Evolutionary conservation across 805 yeast genomes (phyloP).

Genomic region (Wickerhamia fluorescens): DNA sequence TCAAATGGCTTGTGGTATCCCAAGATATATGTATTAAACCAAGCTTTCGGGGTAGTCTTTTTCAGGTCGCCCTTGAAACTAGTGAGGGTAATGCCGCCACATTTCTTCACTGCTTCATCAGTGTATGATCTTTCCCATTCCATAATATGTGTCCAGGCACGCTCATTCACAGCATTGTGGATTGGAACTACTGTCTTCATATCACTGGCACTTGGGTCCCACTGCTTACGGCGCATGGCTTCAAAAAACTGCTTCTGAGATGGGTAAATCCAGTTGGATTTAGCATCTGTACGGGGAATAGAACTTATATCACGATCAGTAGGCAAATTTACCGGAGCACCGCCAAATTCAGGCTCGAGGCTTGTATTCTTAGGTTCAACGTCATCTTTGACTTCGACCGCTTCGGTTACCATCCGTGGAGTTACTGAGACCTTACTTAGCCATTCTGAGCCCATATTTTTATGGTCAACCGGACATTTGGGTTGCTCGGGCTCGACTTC

Average conservation of each 20-base stretch:
- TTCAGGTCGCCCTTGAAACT: constrained; percentile 86
- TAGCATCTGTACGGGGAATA: constrained; percentile 66
- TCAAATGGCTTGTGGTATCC: constrained; percentile 85
- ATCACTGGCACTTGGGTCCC: constrained; percentile 75
- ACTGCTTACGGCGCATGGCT: constrained; percentile 87
- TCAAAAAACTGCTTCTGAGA: constrained; percentile 91
- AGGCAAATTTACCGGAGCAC: no score
- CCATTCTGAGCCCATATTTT: constrained; percentile 52
- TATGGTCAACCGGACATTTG: constrained; percentile 65
- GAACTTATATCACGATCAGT: constrained; percentile 72
- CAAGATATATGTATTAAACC: constrained; percentile 50
- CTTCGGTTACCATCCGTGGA: constrained; percentile 24
- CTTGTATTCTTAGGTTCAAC: constrained; percentile 2
- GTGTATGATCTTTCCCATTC: constrained; percentile 69
- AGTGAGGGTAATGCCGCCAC: constrained; percentile 82
- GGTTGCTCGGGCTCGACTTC: constrained; percentile 10
- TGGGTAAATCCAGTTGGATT: constrained; percentile 86
- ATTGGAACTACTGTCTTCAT: constrained; percentile 91
- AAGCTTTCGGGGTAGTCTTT: constrained; percentile 83
- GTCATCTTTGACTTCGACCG: constrained; percentile 29
- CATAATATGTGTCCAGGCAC: constrained; percentile 81
- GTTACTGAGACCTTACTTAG: constrained; percentile 24
- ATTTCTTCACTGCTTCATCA: constrained; percentile 38
- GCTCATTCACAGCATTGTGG: constrained; percentile 88
- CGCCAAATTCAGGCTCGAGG: no score